These are phyloP conservation scores for Kandelia obovata DNA, from an alignment of 345 rosid species.

Conservation along the genomic window DNA sequence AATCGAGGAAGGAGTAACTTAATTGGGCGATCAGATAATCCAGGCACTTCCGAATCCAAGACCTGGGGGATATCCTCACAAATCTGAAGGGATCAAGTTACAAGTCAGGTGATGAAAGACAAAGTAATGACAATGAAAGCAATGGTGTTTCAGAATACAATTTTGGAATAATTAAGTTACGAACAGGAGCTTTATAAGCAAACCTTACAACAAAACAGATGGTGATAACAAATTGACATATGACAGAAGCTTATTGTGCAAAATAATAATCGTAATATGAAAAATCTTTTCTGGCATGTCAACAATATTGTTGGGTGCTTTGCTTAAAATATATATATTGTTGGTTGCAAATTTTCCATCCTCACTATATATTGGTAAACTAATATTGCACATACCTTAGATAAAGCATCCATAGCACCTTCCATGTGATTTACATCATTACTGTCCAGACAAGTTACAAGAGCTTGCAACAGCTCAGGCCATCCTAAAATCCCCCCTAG, in stretches of 20 bases:
- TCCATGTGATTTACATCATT: conserved; percentile 87
- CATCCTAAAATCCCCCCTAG: conserved; percentile 67
- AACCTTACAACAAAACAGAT: no score
- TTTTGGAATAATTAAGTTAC: background rate
- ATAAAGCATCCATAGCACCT: conserved; percentile 97
- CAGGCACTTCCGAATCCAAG: conserved; percentile 83
- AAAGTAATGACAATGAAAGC: background rate
- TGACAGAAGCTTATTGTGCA: no score
- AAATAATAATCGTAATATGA: no score
- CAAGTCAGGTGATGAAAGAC: background rate
- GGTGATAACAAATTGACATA: no score
- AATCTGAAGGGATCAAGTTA: conserved; percentile 42
- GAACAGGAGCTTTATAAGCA: no score
- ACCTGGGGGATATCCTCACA: conserved; percentile 95
- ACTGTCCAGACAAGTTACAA: conserved; percentile 77
- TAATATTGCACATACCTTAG: conserved; percentile 54
- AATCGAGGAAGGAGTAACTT: conserved; percentile 74
- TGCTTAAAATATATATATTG: no score
- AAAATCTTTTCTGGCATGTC: no score
- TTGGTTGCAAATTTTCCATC: no score
- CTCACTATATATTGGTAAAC: background rate
- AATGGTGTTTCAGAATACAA: background rate
- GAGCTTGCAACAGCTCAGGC: conserved; percentile 87
- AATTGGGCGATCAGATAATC: conserved; percentile 82
- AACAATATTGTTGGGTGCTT: no score